Base-by-base conservation (phyloP, 208 protist species). In the Crithidia brevicula region DNA sequence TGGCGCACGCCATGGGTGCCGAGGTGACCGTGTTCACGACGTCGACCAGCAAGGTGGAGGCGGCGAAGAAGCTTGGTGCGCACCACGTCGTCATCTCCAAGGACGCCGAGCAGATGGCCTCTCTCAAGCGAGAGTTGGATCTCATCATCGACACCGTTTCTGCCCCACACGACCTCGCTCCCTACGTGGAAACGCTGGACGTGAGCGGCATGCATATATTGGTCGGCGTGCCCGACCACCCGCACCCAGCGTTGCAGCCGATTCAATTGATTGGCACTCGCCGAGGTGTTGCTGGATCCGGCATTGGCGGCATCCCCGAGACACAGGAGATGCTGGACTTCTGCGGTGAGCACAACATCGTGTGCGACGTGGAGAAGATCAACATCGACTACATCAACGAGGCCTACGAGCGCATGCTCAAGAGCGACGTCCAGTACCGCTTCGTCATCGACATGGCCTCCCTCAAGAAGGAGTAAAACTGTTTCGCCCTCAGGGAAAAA, bases 271-370 rank as follows among this genome's bases (percentile, higher is more conserved):
- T 82, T 33, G 9, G 22, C 11, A 45, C 45, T 5, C 68, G 73
- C 63, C 64, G 63, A 22, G 52, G 31, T 28, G 27, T 95, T 27
- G 65, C 61, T 10, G 85, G 74, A 23, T 91, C 86, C 6, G 63
- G 27, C 8, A 92, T 97, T 64, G 87, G 81, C 28, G 85, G 85
- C 27, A 88, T 94, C 31, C 46, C 61, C 22, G 84, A 85, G 45
- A 94, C 85, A 15, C 86, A 95, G 47, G 92, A 95, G 57, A 91
- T 97, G 81, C 71, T 97, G 10, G 81, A 93, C 72, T 88, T 97
- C 67, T 94, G 86, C 59, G 74, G 59, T 42, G 67, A 88, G 67
- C 77, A 96, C 75, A 75, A 76, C 63, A 90, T 96, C 53, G 64
- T 70, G 7, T 77, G 83, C 28, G 79, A 85, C 10, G 82, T 91